phyloP scores from a whole-genome alignment of 495 filamentous ascomycete species.

The Penicillium canariense region DNA sequence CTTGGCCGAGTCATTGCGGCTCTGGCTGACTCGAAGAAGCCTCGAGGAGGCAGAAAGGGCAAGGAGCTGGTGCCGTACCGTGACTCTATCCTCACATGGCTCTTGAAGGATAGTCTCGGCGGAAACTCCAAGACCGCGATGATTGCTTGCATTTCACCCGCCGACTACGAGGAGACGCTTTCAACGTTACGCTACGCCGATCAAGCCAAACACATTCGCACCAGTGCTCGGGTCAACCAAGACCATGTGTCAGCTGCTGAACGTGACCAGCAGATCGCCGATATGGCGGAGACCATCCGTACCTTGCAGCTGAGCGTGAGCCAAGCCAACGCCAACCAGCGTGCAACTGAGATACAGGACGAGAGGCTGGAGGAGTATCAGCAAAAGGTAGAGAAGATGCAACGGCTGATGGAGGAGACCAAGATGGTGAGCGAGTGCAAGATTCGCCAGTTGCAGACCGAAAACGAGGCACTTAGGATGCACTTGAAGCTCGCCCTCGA shows the following conservation, averaged over 20 bases:
- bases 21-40: constrained; percentile 75
- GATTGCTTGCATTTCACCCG: constrained; percentile 95
- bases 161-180: constrained; percentile 96
- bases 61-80: constrained; percentile 87
- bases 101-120: constrained; percentile 90
- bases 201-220: constrained; percentile 96
- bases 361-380: constrained; percentile 92
- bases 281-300: constrained; percentile 92
- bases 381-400: constrained; percentile 75
- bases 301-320: constrained; percentile 73
- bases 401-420: constrained; percentile 90
- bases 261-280: constrained; percentile 86
- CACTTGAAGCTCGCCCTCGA: constrained; percentile 86
- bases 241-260: constrained; percentile 82
- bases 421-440: constrained; percentile 85
- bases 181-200: constrained; percentile 95
- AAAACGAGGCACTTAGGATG: constrained; percentile 84
- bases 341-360: constrained; percentile 54
- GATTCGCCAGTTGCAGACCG: constrained; percentile 77
- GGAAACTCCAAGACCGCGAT: constrained; percentile 98
- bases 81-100: constrained; percentile 96
- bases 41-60: constrained; percentile 49
- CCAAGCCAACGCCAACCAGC: constrained; percentile 44
- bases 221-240: constrained; percentile 94
- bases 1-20: constrained; percentile 97